Base-by-base conservation (phyloP, 768 basidiomycete species). In the Serendipita sp. region DNA sequence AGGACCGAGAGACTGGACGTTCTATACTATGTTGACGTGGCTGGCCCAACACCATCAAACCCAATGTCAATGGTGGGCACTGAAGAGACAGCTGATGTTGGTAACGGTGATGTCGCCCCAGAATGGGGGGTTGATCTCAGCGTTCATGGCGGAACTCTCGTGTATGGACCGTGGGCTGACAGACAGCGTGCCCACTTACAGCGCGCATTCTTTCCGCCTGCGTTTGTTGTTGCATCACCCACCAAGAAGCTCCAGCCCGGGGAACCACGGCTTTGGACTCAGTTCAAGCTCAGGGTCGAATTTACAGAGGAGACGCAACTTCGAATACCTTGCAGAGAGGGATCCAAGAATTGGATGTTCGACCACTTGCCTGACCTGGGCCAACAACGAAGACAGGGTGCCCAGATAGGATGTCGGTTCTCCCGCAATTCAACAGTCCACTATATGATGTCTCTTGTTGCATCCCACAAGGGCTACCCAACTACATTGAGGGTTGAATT, bases 91-190 rank as follows among this genome's bases (percentile, higher is more conserved):
- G 64, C 77, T 70, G 86, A 91, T 67, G 78, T 93, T 60, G 92
- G 90, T 2, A 96, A 96, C 70, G 87, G 91, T 0, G 93, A 89
- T 70, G 71, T 86, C 46, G 79, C 88, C 23, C 95, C 95, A 3
- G 91, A 98, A 71, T 98, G 93, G 90, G 95, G 94, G 2, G 75
- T 96, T 30, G 90, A 98, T 70, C 69, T 98, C 16, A 80, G 85
- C 16, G 77, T 97, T n/a, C 77, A 83, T 65, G 84, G 85, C 16
- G 94, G 91, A 0, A 73, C 79, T 41, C 68, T 96, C 41, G 81
- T 83, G 18, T 98, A 97, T 71, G 95, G 95, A 3, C 95, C 95
- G 2, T 98, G 95, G 95, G 88, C 93, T 28, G 95, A 98, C 75
- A 81, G 94, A 30, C 95, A 96, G 74, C 79, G 93, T 52, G 82